phyloP scores from a whole-genome alignment of 2,329 filamentous ascomycete genomes.

The Bimuria novae-zelandiae region DNA sequence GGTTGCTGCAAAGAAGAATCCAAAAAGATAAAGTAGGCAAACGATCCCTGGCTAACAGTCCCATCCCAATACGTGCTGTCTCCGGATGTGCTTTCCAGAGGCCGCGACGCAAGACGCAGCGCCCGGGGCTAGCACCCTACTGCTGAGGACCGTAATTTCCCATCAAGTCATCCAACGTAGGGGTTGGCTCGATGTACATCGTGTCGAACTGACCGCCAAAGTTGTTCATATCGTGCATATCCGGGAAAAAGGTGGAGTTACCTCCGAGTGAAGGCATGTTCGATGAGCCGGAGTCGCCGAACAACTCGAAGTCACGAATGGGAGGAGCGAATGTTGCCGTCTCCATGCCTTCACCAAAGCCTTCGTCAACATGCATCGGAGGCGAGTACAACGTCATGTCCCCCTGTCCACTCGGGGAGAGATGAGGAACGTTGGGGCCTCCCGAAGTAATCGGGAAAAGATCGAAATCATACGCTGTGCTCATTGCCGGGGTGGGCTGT shows the following conservation, averaged over 20 bases:
- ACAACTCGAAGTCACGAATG: constrained; percentile 67
- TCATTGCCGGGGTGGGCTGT: constrained; percentile 56
- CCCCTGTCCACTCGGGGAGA: constrained; percentile 71
- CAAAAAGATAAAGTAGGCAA: constrained; percentile 26
- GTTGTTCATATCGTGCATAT: constrained; percentile 44
- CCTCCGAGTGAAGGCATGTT: constrained; percentile 28
- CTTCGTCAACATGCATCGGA: constrained; percentile 65
- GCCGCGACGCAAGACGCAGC: too few species aligned
- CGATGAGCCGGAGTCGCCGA: constrained; percentile 35
- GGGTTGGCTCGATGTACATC: constrained; percentile 31
- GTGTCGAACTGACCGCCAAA: constrained; percentile 48
- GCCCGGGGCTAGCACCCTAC: constrained; percentile 22
- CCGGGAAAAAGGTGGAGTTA: constrained; percentile 44
- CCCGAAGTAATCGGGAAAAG: constrained; percentile 36
- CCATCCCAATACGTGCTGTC: too few species aligned
- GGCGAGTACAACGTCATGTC: constrained; percentile 73
- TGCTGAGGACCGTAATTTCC: constrained; percentile 26
- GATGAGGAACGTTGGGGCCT: constrained; percentile 51
- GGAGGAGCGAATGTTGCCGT: constrained; percentile 39
- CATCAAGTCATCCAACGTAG: constrained; percentile 41
- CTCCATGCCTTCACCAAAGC: constrained; percentile 60
- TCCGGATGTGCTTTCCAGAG: too few species aligned
- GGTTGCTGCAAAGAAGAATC: constrained; percentile 16
- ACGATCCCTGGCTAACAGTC: constrained; percentile 21
- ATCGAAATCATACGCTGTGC: constrained; percentile 45